Evolutionary conservation across 768 basidiomycete species (phyloP).

Genomic region (Pleurotus cornucopiae): DNA sequence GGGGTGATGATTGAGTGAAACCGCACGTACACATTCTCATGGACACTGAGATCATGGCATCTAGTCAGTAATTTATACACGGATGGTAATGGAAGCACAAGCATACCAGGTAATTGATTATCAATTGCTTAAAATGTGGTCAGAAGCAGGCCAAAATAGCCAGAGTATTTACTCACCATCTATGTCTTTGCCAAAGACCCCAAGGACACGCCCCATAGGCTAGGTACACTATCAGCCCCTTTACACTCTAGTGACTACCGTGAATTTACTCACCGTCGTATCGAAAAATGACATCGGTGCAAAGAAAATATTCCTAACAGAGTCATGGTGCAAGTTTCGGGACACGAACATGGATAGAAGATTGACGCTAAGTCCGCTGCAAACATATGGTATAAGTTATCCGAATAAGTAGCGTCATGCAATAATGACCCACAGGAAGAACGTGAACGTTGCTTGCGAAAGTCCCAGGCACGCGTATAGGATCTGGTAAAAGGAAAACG

Average conservation of each 20-base stretch:
- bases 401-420: too few relatives aligned
- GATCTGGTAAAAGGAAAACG: conserved; percentile 59
- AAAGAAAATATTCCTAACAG: conserved; percentile 54
- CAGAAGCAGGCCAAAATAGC: neutral
- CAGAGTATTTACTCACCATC: conserved; percentile 37
- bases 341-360: conserved; percentile 57
- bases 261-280: conserved; percentile 40
- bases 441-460: conserved; percentile 50
- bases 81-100: conserved; percentile 8
- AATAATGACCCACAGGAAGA: conserved; percentile 39
- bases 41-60: conserved; percentile 33
- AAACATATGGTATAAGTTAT: neutral
- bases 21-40: conserved; percentile 49
- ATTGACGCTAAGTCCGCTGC: conserved; percentile 50
- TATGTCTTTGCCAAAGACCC: conserved; percentile 64
- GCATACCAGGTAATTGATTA: conserved; percentile 52
- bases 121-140: conserved; percentile 40
- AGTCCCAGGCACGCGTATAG: conserved; percentile 62
- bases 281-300: conserved; percentile 81
- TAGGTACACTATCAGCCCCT: conserved; percentile 13
- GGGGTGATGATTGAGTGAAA: too few relatives aligned
- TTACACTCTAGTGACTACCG: neutral
- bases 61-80: too few relatives aligned
- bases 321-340: conserved; percentile 54
- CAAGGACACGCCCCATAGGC: conserved; percentile 58